Evolutionary conservation across 1,284 basidiomycete genomes (phyloP).

Genomic region (Trichosporon faecale): DNA sequence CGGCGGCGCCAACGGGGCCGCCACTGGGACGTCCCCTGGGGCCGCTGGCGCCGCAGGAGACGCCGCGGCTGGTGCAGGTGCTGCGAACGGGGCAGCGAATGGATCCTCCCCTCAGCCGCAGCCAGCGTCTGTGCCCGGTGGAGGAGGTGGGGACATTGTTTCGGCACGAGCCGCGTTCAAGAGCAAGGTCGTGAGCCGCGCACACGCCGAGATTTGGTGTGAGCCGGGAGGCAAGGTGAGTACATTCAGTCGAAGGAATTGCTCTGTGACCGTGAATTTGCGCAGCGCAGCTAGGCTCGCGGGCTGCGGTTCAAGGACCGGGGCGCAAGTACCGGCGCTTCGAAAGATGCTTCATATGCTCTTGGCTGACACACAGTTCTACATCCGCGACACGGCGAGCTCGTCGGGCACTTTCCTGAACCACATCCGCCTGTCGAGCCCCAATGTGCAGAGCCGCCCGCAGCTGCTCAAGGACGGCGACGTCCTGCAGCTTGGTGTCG

Average conservation of each 20-base stretch:
- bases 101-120: not conserved
- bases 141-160: constrained; percentile 59
- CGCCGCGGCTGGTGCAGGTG: constrained; percentile 53
- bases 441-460: constrained; percentile 74
- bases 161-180: constrained; percentile 90
- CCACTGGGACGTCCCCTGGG: not conserved
- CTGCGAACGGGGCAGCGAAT: not conserved
- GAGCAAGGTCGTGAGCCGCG: constrained; percentile 89
- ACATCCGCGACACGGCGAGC: constrained; percentile 84
- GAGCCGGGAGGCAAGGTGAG: constrained; percentile 57
- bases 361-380: constrained; percentile 59
- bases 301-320: not conserved
- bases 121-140: not conserved
- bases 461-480: constrained; percentile 89
- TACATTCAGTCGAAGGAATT: constrained; percentile 11
- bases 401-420: constrained; percentile 94
- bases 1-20: not conserved
- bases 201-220: constrained; percentile 93
- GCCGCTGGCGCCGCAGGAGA: not conserved
- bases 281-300: not conserved
- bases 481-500: constrained; percentile 91
- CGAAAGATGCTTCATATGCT: constrained; percentile 28
- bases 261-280: too few relatives aligned
- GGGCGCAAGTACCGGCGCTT: not conserved
- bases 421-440: constrained; percentile 81